Conservation (phyloP, 192 early-diverging fungal species). For the Piromyces finnis region DNA sequence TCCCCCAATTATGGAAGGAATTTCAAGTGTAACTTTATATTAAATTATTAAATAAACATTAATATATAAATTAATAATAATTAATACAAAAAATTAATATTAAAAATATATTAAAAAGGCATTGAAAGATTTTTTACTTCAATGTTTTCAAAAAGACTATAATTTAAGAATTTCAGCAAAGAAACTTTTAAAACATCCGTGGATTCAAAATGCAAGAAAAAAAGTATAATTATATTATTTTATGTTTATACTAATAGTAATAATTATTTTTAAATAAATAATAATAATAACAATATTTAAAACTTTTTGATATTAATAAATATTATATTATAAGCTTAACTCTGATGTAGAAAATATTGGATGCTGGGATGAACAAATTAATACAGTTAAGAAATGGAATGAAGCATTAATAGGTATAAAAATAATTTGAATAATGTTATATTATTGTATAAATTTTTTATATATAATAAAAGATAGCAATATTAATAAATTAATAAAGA, state of each 20-base stretch:
- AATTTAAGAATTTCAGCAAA: constrained; percentile 25
- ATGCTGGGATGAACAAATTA: constrained; percentile 29
- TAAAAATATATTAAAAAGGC: neutral
- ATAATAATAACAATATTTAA: too few relatives aligned
- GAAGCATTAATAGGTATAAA: constrained; percentile 19
- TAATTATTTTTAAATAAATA: too few relatives aligned
- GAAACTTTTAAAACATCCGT: neutral
- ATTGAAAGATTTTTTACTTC: neutral
- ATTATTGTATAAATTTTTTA: too few relatives aligned
- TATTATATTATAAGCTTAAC: neutral
- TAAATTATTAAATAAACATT: neutral
- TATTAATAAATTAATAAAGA: constrained; percentile 6
- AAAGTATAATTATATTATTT: neutral
- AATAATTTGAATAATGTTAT: too few relatives aligned
- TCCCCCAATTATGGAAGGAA: constrained; percentile 47
- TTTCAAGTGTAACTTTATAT: constrained; percentile 19
- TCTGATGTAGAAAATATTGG: constrained; percentile 7
- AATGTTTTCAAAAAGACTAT: neutral
- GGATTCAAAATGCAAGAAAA: constrained; percentile 2
- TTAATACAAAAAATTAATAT: too few relatives aligned
- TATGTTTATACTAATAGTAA: neutral
- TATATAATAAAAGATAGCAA: neutral
- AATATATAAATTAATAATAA: neutral
- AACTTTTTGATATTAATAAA: neutral
- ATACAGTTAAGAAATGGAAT: constrained; percentile 22